phyloP scores from a whole-genome alignment of 1,284 basidiomycete species.

The Rhodotorula sp. region DNA sequence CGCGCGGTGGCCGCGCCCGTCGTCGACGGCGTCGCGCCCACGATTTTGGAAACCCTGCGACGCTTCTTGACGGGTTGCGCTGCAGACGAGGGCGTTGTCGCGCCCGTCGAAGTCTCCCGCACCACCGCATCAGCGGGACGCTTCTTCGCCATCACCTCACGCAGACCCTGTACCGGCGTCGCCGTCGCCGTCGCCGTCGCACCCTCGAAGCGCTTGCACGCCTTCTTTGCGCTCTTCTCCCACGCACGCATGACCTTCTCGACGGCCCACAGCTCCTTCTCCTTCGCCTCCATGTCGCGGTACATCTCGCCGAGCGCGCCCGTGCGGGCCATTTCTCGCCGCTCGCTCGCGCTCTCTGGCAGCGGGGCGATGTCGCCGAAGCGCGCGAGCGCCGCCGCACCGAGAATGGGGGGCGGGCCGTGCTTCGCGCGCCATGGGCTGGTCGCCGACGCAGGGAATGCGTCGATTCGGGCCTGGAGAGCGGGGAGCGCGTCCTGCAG shows the following conservation, averaged over 20 bases:
- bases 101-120: too few species aligned
- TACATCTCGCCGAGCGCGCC: background rate
- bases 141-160: too few species aligned
- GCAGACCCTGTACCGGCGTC: too few species aligned
- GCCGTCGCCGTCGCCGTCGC: background rate
- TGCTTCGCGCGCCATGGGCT: background rate
- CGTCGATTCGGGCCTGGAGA: background rate
- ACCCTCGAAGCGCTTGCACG: background rate
- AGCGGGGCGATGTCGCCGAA: background rate
- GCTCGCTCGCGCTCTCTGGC: background rate
- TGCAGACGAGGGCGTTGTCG: too few species aligned
- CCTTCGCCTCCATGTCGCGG: background rate
- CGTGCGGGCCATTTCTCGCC: background rate
- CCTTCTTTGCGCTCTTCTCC: background rate
- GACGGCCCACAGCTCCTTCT: background rate
- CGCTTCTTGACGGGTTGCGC: conserved; percentile 12
- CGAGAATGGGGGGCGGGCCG: background rate
- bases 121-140: too few species aligned
- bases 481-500: conserved; percentile 1
- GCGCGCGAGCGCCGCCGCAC: background rate
- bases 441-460: background rate
- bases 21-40: background rate
- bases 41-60: conserved; percentile 6
- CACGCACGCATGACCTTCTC: background rate
- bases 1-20: background rate